These are phyloP conservation scores for Bolboschoenoplectus hybrid DNA, from an alignment of 202 grass and related monocot species.

Conservation along the genomic window DNA sequence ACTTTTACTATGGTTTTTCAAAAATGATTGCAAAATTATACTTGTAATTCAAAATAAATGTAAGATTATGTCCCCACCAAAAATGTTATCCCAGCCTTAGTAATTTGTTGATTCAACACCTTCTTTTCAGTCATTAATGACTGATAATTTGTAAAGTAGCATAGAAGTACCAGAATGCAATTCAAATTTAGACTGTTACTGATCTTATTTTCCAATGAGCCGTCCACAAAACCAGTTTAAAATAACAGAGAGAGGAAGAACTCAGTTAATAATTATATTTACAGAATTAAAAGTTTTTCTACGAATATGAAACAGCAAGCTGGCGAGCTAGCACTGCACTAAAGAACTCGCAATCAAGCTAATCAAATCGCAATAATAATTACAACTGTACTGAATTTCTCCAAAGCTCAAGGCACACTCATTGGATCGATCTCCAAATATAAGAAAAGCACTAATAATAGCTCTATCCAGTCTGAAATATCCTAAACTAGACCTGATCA, in stretches of 20 bases:
- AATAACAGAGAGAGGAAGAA: no score
- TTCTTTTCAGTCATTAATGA: not conserved
- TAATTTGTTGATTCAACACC: not conserved
- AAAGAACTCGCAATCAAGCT: not conserved
- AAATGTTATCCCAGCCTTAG: not conserved
- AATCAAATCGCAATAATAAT: not conserved
- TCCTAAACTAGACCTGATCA: not conserved
- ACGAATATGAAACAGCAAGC: no score
- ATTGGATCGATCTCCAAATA: not conserved
- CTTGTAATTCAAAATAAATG: not conserved
- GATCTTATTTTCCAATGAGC: not conserved
- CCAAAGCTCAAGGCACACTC: not conserved
- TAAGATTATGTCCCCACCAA: not conserved
- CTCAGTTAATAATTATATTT: no score
- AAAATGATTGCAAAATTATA: not conserved
- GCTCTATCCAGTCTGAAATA: not conserved
- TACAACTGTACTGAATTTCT: not conserved
- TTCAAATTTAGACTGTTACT: not conserved
- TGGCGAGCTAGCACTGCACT: not conserved
- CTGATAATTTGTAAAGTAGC: not conserved
- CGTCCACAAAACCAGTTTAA: not conserved
- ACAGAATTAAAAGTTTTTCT: no score
- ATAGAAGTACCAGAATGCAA: not conserved
- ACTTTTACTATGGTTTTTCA: not conserved
- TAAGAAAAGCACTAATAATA: not conserved